Evolutionary conservation across 2,329 filamentous ascomycete genomes (phyloP).

Genomic region (Rhexocercosporidium sp.): DNA sequence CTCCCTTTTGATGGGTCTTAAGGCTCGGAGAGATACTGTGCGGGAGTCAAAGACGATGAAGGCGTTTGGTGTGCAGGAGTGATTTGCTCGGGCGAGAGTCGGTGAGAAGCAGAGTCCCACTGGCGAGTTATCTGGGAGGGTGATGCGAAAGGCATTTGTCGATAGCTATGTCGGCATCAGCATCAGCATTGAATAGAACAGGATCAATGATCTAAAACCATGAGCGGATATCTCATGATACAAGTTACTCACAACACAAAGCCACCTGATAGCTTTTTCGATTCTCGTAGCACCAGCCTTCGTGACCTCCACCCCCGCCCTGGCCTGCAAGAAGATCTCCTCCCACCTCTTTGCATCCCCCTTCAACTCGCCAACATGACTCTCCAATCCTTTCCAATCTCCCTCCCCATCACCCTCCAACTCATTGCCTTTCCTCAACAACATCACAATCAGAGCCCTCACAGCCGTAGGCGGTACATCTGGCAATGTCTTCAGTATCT

Average conservation of each 20-base stretch:
- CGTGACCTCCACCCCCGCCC: conserved; percentile 55
- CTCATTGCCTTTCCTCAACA: conserved; percentile 46
- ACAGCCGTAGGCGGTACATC: conserved; percentile 56
- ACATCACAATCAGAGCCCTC: conserved; percentile 57
- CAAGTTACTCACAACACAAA: conserved; percentile 56
- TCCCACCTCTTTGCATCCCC: conserved; percentile 42
- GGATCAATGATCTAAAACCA: not conserved
- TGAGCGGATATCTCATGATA: not conserved
- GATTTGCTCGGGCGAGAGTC: conserved; percentile 58
- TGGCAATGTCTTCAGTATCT: conserved; percentile 49
- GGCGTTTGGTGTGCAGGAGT: conserved; percentile 66
- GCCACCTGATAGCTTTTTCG: conserved; percentile 49
- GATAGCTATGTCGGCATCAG: conserved; percentile 56
- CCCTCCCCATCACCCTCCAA: conserved; percentile 37
- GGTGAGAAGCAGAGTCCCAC: conserved; percentile 62
- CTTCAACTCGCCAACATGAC: conserved; percentile 51
- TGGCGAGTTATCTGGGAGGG: conserved; percentile 57
- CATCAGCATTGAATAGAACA: not conserved
- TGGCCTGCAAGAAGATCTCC: conserved; percentile 54
- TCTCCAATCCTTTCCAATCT: conserved; percentile 49
- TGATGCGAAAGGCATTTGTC: conserved; percentile 65
- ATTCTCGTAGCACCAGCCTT: conserved; percentile 47
- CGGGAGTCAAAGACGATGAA: conserved; percentile 60
- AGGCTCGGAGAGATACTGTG: conserved; percentile 56
- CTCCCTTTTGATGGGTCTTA: conserved; percentile 53